A percentile compares a stretch with the other conserved stretches of the same genome.
These are phyloP conservation scores for Neovahlkampfia damariscottae DNA, from an alignment of 78 protist species.

Conservation along the genomic window DNA sequence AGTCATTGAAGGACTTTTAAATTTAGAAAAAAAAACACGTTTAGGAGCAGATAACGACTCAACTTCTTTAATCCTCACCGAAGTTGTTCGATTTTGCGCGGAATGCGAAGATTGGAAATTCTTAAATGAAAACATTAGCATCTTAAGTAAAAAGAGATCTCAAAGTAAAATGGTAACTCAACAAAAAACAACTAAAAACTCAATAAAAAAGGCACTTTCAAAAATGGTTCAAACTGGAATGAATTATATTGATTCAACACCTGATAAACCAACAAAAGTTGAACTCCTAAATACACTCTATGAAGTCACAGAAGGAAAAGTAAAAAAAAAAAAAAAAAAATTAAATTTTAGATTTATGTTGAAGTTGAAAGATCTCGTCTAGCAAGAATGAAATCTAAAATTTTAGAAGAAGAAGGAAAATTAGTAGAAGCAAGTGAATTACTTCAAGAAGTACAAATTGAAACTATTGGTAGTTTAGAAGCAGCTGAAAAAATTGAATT, in stretches of 20 bases:
- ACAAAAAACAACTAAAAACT: too few species aligned
- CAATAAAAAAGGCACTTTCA: too few species aligned
- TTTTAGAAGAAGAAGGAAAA: not conserved
- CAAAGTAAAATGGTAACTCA: not conserved
- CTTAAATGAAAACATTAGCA: not conserved
- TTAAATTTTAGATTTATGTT: too few species aligned
- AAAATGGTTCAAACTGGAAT: not conserved
- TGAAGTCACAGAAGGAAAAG: conserved; percentile 7
- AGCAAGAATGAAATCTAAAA: not conserved
- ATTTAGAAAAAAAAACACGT: not conserved
- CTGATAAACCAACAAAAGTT: not conserved
- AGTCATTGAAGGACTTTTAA: not conserved
- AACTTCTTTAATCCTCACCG: not conserved
- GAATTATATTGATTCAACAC: not conserved
- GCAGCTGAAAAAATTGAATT: not conserved
- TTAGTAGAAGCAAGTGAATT: not conserved
- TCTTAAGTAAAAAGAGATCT: not conserved
- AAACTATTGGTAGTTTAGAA: conserved; percentile 1
- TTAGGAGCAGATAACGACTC: not conserved
- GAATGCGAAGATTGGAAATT: not conserved
- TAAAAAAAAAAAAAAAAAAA: too few species aligned
- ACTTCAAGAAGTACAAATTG: conserved; percentile 1
- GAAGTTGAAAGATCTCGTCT: not conserved
- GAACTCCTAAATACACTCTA: not conserved
- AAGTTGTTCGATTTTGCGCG: not conserved